Evolutionary conservation across 192 early-diverging fungal species (phyloP), one percentile per base, ranked within the genome.

Genomic region (Podochytrium sp.): DNA sequence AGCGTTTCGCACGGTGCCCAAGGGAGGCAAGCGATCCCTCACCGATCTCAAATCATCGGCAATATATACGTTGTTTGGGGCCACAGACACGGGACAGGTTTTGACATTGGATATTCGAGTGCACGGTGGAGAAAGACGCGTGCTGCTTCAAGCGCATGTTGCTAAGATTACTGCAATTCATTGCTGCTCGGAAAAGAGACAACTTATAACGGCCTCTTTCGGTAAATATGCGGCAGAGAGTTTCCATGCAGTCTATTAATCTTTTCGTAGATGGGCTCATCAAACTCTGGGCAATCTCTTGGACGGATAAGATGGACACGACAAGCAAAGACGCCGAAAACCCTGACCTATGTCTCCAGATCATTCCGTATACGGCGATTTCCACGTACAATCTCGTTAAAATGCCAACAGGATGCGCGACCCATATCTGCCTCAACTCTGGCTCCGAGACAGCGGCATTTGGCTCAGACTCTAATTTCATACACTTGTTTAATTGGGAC

Each of bases 41-140:
- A 72, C 57, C 12, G 51, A 14, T 39, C 40, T 57, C 14, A 58
- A 51, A 29, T 42, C 27, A 32, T 73, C 78, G 33, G 74, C 72
- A 25, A 73, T 79, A n/a, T 86, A 66, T 60, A 69, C 67, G 23
- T 35, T 86, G 23, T 50, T 88, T 34, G 75, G 79, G 23, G 85
- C 83, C 6, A 85, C 83, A 2, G 78, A 86, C 41, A 77, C 70
- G 27, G 85, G 85, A 20, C 85, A 86, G 65, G 69, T 86, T 61
- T 72, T 83, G 5, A 47, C 81, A 4, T 38, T 81, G 34, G 85
- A 86, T 74, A 65, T 83, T 35, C 56, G 78, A 62, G 38, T 64
- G 32, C 16, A 25, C 16, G 50, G 51, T 12, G 78, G 78, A 0
- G 73, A 69, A 38, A 79, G 78, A 51, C 53, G 69, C 32, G 69